A percentile compares a stretch with the other conserved stretches of the same genome.
Conservation (phyloP, 2,329 filamentous ascomycete genomes). For the Cyphellophora attinorum region DNA sequence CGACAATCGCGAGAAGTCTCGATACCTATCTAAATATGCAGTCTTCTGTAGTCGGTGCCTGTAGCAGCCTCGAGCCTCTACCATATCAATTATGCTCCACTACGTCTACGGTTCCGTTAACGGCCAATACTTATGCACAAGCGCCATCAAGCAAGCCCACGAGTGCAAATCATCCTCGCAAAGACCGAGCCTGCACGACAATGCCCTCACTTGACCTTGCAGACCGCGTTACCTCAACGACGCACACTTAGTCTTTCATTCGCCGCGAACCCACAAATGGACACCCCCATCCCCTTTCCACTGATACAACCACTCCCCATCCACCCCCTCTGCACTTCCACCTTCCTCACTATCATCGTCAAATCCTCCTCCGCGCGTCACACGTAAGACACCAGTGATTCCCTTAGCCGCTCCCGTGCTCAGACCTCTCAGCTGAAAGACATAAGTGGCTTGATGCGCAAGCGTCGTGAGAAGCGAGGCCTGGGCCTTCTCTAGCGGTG, state of each 20-base stretch:
- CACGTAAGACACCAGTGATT: constrained; percentile 76
- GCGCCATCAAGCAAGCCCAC: too few relatives aligned
- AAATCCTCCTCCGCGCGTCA: constrained; percentile 51
- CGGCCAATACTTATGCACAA: too few relatives aligned
- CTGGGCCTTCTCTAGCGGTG: constrained; percentile 60
- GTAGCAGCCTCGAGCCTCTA: too few relatives aligned
- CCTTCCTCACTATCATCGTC: constrained; percentile 23
- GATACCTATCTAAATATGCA: too few relatives aligned
- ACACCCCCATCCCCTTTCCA: constrained; percentile 70
- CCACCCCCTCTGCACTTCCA: constrained; percentile 24
- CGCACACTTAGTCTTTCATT: constrained; percentile 28
- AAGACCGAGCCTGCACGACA: too few relatives aligned
- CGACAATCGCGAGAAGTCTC: too few relatives aligned
- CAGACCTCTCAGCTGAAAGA: constrained; percentile 63
- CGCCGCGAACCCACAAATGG: constrained; percentile 75
- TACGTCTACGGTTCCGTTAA: too few relatives aligned
- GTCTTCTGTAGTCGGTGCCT: too few relatives aligned
- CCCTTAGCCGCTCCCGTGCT: constrained; percentile 86
- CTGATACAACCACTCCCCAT: constrained; percentile 72
- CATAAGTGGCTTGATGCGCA: constrained; percentile 64
- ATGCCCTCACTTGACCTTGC: too few relatives aligned
- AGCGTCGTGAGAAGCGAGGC: constrained; percentile 60
- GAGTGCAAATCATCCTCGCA: too few relatives aligned
- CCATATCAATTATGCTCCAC: too few relatives aligned
- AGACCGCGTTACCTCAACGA: too few relatives aligned